Conservation (phyloP, 1,284 basidiomycete species). For the Cutaneotrichosporon cavernicola region DNA sequence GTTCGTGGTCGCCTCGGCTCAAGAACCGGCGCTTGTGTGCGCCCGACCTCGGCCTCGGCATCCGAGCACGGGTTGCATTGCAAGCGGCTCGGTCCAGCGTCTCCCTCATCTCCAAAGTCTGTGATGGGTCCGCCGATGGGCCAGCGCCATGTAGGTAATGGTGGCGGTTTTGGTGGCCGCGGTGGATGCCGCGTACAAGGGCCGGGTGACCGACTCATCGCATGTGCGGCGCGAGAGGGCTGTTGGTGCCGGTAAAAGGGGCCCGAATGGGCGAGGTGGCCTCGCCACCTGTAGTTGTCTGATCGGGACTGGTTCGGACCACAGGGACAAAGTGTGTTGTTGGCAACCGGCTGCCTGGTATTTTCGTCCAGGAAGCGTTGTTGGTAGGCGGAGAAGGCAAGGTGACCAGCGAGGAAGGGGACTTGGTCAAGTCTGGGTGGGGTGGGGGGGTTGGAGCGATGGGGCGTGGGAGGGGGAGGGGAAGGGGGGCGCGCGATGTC, state of each 20-base stretch:
- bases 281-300: background rate
- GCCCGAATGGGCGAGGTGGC: conserved; percentile 5
- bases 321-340: background rate
- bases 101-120: conserved; percentile 27
- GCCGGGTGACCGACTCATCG: conserved; percentile 4
- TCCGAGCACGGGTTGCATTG: background rate
- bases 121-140: conserved; percentile 27
- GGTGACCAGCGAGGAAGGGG: background rate
- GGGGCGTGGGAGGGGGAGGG: background rate
- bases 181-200: conserved; percentile 6
- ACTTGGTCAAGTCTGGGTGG: background rate
- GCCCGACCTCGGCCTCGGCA: background rate
- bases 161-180: conserved; percentile 13
- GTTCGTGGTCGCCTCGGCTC: background rate
- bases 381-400: background rate
- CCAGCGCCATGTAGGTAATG: conserved; percentile 25
- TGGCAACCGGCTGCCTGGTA: conserved; percentile 5
- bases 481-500: background rate
- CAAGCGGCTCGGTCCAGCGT: conserved; percentile 21
- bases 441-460: background rate
- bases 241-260: background rate
- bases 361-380: conserved; percentile 6
- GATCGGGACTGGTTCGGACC: background rate
- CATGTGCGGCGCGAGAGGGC: background rate
- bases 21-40: conserved; percentile 1